Evolutionary conservation across 2,329 filamentous ascomycete genomes (phyloP).

Genomic region (Lasiodiplodia citricola): DNA sequence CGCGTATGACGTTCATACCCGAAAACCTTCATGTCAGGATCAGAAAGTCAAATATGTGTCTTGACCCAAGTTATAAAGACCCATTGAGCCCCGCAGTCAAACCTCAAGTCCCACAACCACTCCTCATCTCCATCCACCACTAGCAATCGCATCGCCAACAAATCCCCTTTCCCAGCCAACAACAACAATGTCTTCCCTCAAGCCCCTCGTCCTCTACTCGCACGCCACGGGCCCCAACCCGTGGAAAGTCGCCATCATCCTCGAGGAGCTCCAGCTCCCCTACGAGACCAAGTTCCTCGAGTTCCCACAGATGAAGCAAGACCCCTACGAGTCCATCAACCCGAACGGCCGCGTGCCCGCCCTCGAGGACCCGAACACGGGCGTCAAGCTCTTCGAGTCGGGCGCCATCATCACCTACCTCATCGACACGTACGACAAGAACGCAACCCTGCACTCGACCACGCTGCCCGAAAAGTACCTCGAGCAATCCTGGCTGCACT

Average conservation of each 20-base stretch:
- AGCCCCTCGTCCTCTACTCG: constrained; percentile 27
- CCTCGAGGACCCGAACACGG: constrained; percentile 53
- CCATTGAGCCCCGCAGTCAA: not conserved
- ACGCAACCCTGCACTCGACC: constrained; percentile 44
- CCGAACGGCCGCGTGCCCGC: constrained; percentile 50
- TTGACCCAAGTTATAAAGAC: constrained; percentile 2
- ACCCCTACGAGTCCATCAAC: constrained; percentile 44
- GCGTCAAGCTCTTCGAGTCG: constrained; percentile 49
- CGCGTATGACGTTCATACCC: not conserved
- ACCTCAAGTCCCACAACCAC: not conserved
- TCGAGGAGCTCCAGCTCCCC: constrained; percentile 52
- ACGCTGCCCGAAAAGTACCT: constrained; percentile 42
- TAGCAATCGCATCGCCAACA: not conserved
- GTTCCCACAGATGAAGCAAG: constrained; percentile 46
- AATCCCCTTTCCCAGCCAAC: not conserved
- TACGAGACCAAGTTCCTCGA: constrained; percentile 47
- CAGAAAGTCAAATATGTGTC: not conserved
- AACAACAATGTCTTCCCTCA: constrained; percentile 23
- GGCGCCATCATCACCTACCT: constrained; percentile 54
- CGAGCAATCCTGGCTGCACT: constrained; percentile 51
- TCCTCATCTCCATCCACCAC: not conserved
- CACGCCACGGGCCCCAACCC: constrained; percentile 40
- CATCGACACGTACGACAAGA: constrained; percentile 51
- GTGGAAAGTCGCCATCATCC: constrained; percentile 52
- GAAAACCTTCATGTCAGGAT: not conserved